A percentile compares a stretch with the other conserved stretches of the same genome.
Evolutionary conservation across 805 yeast genomes (phyloP).

Genomic region (Starmerella riodocensis): DNA sequence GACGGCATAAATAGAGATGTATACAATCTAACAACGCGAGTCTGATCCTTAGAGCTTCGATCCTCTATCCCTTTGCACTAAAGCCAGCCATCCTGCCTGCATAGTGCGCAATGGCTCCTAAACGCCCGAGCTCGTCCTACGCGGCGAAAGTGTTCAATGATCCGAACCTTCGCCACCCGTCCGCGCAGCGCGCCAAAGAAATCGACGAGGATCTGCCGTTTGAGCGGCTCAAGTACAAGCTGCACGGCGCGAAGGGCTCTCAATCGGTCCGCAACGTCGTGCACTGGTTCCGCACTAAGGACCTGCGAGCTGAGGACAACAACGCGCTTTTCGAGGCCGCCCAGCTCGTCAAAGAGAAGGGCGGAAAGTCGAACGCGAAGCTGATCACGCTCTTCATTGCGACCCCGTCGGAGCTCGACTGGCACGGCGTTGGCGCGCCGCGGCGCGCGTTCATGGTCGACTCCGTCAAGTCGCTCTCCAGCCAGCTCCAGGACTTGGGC

Average conservation of each 20-base stretch:
- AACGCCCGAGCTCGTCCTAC: background rate
- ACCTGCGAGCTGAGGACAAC: constrained; percentile 36
- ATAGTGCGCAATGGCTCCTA: background rate
- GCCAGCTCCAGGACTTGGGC: constrained; percentile 26
- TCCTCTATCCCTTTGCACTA: no score
- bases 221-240: constrained; percentile 4
- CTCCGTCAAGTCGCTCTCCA: constrained; percentile 27
- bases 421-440: constrained; percentile 35
- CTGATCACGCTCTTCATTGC: constrained; percentile 33
- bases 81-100: no score
- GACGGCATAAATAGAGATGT: background rate
- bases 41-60: no score
- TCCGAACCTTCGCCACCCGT: constrained; percentile 11
- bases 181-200: constrained; percentile 14
- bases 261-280: constrained; percentile 20
- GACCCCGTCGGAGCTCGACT: constrained; percentile 31
- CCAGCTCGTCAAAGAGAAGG: constrained; percentile 23
- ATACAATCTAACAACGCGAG: background rate
- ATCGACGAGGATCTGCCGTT: constrained; percentile 16
- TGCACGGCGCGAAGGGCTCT: background rate
- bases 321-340: constrained; percentile 31
- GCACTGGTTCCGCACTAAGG: constrained; percentile 37
- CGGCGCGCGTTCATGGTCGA: constrained; percentile 32
- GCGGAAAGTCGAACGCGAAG: constrained; percentile 21
- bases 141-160: background rate